phyloP scores from a whole-genome alignment of 805 yeast genomes.

The Metschnikowia proteae region DNA sequence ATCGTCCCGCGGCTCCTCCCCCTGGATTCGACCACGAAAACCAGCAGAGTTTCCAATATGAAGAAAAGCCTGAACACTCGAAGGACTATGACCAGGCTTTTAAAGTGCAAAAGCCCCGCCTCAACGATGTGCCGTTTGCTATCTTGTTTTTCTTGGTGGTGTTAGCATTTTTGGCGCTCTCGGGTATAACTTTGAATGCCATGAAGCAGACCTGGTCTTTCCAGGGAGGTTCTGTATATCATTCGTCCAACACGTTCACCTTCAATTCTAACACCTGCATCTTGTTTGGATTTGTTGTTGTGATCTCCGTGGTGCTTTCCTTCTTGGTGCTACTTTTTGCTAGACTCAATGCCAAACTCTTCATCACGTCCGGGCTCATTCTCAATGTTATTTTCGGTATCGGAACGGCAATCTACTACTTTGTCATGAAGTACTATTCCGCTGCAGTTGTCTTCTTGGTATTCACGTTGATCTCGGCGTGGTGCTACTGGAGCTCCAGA shows the following conservation, averaged over 20 bases:
- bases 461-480: conserved; percentile 61
- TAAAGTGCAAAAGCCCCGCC: conserved; percentile 56
- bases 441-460: conserved; percentile 75
- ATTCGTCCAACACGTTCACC: conserved; percentile 49
- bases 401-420: conserved; percentile 73
- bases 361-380: conserved; percentile 66
- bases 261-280: conserved; percentile 73
- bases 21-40: conserved; percentile 27
- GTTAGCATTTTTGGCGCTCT: conserved; percentile 66
- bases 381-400: conserved; percentile 64
- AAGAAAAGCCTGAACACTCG: conserved; percentile 34
- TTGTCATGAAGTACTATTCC: conserved; percentile 65
- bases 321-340: conserved; percentile 56
- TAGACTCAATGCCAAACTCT: conserved; percentile 57
- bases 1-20: conserved; percentile 9
- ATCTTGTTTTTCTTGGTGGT: conserved; percentile 45
- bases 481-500: conserved; percentile 71
- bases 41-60: conserved; percentile 18
- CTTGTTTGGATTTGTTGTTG: conserved; percentile 61
- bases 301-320: conserved; percentile 58
- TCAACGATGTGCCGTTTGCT: conserved; percentile 71
- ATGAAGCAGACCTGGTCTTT: conserved; percentile 52
- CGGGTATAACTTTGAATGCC: conserved; percentile 64
- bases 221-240: conserved; percentile 64
- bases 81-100: conserved; percentile 62